A percentile compares a stretch with the other conserved stretches of the same genome.
Conservation (phyloP, 1,139 yeast species). For the Protomyces macrosporus region DNA sequence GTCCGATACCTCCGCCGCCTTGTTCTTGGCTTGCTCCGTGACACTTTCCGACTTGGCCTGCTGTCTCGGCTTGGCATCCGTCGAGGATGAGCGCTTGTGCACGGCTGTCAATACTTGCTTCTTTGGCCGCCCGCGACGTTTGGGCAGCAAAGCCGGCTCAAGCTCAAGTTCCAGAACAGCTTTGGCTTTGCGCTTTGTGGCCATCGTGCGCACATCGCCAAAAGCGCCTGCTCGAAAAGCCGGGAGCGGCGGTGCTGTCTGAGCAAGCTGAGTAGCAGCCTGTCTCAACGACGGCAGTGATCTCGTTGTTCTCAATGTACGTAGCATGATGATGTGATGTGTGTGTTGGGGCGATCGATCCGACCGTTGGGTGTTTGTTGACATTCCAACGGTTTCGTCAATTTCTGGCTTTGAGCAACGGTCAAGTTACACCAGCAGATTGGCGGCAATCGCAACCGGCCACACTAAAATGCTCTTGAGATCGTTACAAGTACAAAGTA, state of each 20-base stretch:
- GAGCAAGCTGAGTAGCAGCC: not conserved
- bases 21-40: not conserved
- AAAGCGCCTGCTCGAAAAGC: not conserved
- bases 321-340: constrained; percentile 5
- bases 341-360: not conserved
- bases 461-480: not conserved
- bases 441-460: not conserved
- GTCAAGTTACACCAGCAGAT: not conserved
- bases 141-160: constrained; percentile 10
- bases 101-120: not conserved
- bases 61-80: constrained; percentile 8
- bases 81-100: constrained; percentile 18
- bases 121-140: constrained; percentile 20
- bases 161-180: not conserved
- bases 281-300: constrained; percentile 21
- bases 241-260: constrained; percentile 15
- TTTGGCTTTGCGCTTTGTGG: constrained; percentile 13
- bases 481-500: not conserved
- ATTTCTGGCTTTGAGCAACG: not conserved
- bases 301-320: constrained; percentile 14
- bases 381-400: not conserved
- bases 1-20: not conserved
- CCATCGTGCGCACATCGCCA: constrained; percentile 4
- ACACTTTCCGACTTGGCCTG: not conserved
- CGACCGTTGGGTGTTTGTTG: not conserved